Conservation (phyloP, 305 asterid species). For the Rubia peregrina region DNA sequence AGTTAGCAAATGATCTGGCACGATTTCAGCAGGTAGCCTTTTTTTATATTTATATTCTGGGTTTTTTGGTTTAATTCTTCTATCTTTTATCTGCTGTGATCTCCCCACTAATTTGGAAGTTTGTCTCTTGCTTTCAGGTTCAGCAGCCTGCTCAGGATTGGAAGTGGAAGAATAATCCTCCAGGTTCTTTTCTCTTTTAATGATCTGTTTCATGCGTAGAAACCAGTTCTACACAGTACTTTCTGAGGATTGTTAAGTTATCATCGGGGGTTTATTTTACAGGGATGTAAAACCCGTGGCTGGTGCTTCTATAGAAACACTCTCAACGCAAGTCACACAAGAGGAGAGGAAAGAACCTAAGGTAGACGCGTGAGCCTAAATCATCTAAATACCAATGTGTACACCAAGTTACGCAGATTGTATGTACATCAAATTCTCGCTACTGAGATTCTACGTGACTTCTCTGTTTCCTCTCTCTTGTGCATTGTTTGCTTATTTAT, state of each 20-base stretch:
- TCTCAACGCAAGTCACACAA: not conserved
- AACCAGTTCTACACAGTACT: not conserved
- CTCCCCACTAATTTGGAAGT: not conserved
- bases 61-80: not conserved
- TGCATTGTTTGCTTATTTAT: not conserved
- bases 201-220: not conserved
- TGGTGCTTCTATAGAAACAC: not conserved
- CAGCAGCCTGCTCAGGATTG: slow-evolving; percentile 57
- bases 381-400: not conserved
- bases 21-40: slow-evolving; percentile 55
- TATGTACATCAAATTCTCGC: slow-evolving; percentile 10
- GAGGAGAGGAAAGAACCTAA: not conserved
- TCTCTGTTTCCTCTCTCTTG: not conserved
- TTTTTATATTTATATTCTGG: not conserved
- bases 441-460: not conserved
- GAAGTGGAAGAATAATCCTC: slow-evolving; percentile 40
- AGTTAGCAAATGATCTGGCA: slow-evolving; percentile 31
- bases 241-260: not conserved
- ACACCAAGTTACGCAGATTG: not conserved
- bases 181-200: slow-evolving; percentile 18
- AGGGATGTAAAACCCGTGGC: slow-evolving; percentile 16
- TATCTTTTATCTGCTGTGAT: not conserved
- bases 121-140: slow-evolving; percentile 28
- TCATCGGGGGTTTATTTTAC: not conserved
- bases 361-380: not conserved